A percentile compares a stretch with the other conserved stretches of the same genome.
Conservation (phyloP, 1,284 basidiomycete species). For the Mycena citricolor region DNA sequence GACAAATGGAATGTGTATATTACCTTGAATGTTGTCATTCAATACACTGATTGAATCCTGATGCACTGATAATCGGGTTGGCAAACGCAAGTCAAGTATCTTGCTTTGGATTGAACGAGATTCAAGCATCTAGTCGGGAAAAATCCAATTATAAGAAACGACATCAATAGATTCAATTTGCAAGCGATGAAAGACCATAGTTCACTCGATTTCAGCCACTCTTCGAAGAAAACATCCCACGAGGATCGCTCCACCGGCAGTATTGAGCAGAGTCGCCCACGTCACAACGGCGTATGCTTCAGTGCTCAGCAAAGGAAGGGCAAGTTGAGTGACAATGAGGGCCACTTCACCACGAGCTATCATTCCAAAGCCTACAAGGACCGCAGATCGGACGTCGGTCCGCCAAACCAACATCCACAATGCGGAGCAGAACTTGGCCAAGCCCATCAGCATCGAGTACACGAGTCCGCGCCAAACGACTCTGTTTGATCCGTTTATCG, state of each 20-base stretch:
- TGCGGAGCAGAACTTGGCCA: constrained; percentile 35
- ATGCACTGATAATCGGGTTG: too few species aligned
- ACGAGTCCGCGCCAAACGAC: constrained; percentile 40
- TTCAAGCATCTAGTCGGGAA: too few species aligned
- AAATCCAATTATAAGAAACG: too few species aligned
- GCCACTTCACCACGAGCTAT: constrained; percentile 43
- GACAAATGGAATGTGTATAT: too few species aligned
- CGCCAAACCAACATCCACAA: constrained; percentile 35
- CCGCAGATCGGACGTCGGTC: constrained; percentile 25
- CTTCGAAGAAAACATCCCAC: constrained; percentile 30
- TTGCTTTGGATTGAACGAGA: too few species aligned
- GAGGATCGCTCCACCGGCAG: constrained; percentile 36
- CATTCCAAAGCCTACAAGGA: constrained; percentile 38
- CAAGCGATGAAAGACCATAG: too few species aligned
- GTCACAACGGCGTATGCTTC: constrained; percentile 41
- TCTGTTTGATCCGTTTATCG: constrained; percentile 31
- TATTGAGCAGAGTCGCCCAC: constrained; percentile 40
- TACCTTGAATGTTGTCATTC: too few species aligned
- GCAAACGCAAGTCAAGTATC: too few species aligned
- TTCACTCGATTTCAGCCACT: too few species aligned
- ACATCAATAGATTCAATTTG: too few species aligned
- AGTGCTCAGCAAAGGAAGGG: constrained; percentile 34
- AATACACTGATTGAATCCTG: too few species aligned
- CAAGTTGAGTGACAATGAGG: constrained; percentile 40
- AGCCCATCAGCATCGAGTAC: constrained; percentile 37